phyloP scores from a whole-genome alignment of 192 early-diverging fungal genomes.

The Haplosporangium gracile region DNA sequence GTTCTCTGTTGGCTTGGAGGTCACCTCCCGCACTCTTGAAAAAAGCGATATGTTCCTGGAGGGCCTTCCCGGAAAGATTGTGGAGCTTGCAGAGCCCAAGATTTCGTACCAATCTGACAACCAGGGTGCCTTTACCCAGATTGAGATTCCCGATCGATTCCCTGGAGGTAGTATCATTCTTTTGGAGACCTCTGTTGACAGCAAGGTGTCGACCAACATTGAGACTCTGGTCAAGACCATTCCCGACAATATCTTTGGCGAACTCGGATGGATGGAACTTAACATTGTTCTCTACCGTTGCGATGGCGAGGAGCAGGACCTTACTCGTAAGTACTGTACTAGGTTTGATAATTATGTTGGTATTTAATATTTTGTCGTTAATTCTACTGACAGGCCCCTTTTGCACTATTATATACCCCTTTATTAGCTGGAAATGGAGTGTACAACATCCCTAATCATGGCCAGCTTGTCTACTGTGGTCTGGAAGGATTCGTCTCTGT shows the following conservation, averaged over 20 bases:
- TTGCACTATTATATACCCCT: neutral
- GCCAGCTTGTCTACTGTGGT: slow-evolving; percentile 88
- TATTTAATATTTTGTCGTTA: neutral
- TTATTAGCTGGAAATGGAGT: slow-evolving; percentile 73
- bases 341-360: neutral
- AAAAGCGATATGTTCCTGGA: slow-evolving; percentile 41
- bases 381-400: neutral
- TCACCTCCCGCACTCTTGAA: slow-evolving; percentile 51
- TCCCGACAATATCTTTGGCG: slow-evolving; percentile 74
- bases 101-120: slow-evolving; percentile 60
- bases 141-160: slow-evolving; percentile 77
- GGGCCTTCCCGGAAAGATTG: slow-evolving; percentile 63
- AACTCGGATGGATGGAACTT: slow-evolving; percentile 77
- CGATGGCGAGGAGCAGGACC: slow-evolving; percentile 89
- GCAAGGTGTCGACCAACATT: slow-evolving; percentile 63
- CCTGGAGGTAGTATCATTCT: slow-evolving; percentile 88
- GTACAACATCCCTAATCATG: slow-evolving; percentile 93
- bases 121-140: slow-evolving; percentile 70
- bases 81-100: slow-evolving; percentile 64
- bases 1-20: slow-evolving; percentile 68
- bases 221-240: slow-evolving; percentile 71
- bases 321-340: slow-evolving; percentile 63
- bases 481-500: slow-evolving; percentile 93
- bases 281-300: slow-evolving; percentile 91
- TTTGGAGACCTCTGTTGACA: slow-evolving; percentile 71